Percentiles rank a stretch among this genome's conserved stretches.
Evolutionary conservation across 2,329 filamentous ascomycete species (phyloP).

Genomic region (Nemania abortiva): DNA sequence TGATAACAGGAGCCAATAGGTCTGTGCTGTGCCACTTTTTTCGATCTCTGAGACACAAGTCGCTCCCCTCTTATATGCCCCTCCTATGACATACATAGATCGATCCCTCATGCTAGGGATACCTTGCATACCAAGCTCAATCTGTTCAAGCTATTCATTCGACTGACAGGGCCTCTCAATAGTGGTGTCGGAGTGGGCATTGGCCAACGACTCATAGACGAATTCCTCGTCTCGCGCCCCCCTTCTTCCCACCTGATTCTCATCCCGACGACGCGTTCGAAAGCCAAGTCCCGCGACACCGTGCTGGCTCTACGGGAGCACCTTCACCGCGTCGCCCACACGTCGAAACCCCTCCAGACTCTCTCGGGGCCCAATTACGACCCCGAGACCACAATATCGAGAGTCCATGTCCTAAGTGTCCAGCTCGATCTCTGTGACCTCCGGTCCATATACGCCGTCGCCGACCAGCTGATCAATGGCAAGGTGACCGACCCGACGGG

Average conservation of each 20-base stretch:
- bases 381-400: conserved; percentile 58
- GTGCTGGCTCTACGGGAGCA: conserved; percentile 73
- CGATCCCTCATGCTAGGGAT: background rate
- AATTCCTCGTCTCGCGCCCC: conserved; percentile 80
- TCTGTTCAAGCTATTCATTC: background rate
- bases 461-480: conserved; percentile 60
- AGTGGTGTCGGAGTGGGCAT: conserved; percentile 91
- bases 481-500: conserved; percentile 60
- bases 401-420: conserved; percentile 70
- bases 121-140: background rate
- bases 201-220: conserved; percentile 86
- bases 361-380: conserved; percentile 56
- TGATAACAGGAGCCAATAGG: conserved; percentile 53
- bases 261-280: conserved; percentile 84
- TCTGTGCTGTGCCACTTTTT: conserved; percentile 44
- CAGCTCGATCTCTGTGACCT: conserved; percentile 72
- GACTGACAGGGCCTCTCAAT: conserved; percentile 31
- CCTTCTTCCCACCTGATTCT: conserved; percentile 78
- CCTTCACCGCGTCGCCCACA: conserved; percentile 62
- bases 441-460: conserved; percentile 61
- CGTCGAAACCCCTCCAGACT: conserved; percentile 54
- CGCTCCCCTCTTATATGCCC: too few relatives aligned
- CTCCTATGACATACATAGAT: background rate
- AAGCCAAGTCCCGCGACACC: conserved; percentile 79
- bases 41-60: background rate